Evolutionary conservation across 139 green algal genomes (phyloP).

Genomic region (Volvox reticuliferus): DNA sequence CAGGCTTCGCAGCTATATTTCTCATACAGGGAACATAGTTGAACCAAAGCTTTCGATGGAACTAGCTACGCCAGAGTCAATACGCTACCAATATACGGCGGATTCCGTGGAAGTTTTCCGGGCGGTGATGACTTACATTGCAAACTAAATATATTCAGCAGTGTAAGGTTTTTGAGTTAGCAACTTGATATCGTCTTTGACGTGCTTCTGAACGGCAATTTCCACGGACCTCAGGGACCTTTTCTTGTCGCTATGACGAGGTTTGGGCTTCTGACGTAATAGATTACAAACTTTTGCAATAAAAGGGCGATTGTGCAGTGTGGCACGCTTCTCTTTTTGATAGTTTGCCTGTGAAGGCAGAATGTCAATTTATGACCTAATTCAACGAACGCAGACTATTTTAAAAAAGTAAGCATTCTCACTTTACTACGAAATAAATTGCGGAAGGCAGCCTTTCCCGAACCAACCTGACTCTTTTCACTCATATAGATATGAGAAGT

Average conservation of each 20-base stretch:
- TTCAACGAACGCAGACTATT: slow-evolving; percentile 56
- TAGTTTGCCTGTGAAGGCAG: too few species aligned
- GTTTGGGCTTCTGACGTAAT: too few species aligned
- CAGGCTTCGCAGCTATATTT: too few species aligned
- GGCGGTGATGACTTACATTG: not conserved
- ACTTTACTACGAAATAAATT: not conserved
- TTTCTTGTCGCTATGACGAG: too few species aligned
- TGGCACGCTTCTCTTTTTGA: too few species aligned
- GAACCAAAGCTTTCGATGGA: not conserved
- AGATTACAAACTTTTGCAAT: too few species aligned
- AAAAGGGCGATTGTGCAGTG: too few species aligned
- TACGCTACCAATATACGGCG: not conserved
- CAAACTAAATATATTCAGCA: not conserved
- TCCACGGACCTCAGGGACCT: too few species aligned
- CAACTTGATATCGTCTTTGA: too few species aligned
- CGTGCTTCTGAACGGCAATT: too few species aligned
- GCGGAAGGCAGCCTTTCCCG: not conserved
- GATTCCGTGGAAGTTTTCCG: not conserved
- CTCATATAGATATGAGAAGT: slow-evolving; percentile 83
- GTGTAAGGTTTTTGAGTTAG: too few species aligned
- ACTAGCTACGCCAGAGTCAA: not conserved
- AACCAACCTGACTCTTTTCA: not conserved
- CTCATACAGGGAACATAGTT: not conserved
- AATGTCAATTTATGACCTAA: slow-evolving; percentile 66
- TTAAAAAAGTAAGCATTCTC: slow-evolving; percentile 59